phyloP scores from a whole-genome alignment of 2,329 filamentous ascomycete species.

The Botrytis aclada region DNA sequence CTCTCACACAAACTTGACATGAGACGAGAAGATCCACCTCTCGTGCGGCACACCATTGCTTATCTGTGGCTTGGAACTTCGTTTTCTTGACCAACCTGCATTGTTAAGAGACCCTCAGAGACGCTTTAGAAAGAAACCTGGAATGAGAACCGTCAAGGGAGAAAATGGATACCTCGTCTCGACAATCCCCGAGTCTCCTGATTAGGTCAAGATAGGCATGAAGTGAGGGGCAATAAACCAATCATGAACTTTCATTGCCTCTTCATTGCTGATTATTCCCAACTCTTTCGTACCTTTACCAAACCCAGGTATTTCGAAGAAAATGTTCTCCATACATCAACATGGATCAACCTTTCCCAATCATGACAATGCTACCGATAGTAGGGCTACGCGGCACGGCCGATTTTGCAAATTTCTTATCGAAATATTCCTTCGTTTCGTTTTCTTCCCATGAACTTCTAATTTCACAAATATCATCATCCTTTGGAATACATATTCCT shows the following conservation, averaged over 20 bases:
- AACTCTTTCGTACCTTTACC: not conserved
- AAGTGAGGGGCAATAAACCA: not conserved
- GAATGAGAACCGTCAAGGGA: not conserved
- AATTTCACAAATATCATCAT: slow-evolving; percentile 1
- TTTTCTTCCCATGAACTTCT: slow-evolving; percentile 7
- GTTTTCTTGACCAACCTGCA: slow-evolving; percentile 1
- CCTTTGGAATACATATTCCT: not conserved
- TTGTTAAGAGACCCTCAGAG: not conserved
- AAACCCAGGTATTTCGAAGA: not conserved
- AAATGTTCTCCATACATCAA: slow-evolving; percentile 1
- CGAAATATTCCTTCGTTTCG: not conserved
- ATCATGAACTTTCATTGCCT: not conserved
- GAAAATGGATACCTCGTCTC: slow-evolving; percentile 9
- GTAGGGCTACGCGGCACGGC: not conserved
- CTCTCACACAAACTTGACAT: not conserved
- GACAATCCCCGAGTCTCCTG: not conserved
- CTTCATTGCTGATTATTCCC: not conserved
- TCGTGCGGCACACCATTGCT: not conserved
- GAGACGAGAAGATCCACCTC: not conserved
- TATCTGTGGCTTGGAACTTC: not conserved
- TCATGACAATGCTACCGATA: not conserved
- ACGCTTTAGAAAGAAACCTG: not conserved
- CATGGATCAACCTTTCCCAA: not conserved
- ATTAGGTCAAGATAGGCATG: slow-evolving; percentile 5
- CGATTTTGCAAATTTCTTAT: not conserved